Base-by-base conservation (phyloP, 2,329 filamentous ascomycete genomes). In the Neofusicoccum parvum region DNA sequence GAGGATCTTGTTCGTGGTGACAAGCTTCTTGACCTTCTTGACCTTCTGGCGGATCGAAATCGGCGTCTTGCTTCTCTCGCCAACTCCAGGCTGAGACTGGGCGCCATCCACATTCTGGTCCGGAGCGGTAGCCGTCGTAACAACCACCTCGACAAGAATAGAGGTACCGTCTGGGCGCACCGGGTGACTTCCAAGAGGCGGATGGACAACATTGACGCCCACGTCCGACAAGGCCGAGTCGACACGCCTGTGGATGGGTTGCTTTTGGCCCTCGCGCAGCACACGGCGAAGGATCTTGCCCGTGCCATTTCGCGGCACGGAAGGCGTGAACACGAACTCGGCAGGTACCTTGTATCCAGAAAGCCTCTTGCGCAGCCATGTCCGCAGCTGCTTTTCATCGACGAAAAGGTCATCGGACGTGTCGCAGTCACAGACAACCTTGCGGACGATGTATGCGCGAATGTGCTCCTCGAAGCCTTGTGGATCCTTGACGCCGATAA, bases 401-500 rank as follows among this genome's bases (percentile, higher is more conserved):
- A 62, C 17, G 1, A 37, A 7, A 11, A 11, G 6, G 4, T 51
- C 46, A 7, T 62, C 45, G 1, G 32, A 20, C 5, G 41, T 11
- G 23, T 20, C 46, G 27, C 11, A 27, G 34, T 12, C 67, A 32
- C 67, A 65, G 20, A 66, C 71, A 53, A 11, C 71, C 56, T 59
- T 67, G 59, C 51, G 70, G 60, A 78, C 76, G 11, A 78, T 68
- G 67, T 77, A 78, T 1, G 76, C 76, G 14, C 75, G 65, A 5
- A 76, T 74, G 37, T 74, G 65, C 66, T 78, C 76, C 17, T 74
- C 74, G 36, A 66, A 54, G 4, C 65, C 58, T 34, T 72, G 70
- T 3, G 66, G 60, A 5, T 69, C 71, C 37, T 70, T 69, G 15
- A 76, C 67, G 27, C 76, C 78, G 37, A 80, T 77, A 43, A 81